Base-by-base conservation (phyloP, 2,329 filamentous ascomycete species). In the Exophiala spinifera region DNA sequence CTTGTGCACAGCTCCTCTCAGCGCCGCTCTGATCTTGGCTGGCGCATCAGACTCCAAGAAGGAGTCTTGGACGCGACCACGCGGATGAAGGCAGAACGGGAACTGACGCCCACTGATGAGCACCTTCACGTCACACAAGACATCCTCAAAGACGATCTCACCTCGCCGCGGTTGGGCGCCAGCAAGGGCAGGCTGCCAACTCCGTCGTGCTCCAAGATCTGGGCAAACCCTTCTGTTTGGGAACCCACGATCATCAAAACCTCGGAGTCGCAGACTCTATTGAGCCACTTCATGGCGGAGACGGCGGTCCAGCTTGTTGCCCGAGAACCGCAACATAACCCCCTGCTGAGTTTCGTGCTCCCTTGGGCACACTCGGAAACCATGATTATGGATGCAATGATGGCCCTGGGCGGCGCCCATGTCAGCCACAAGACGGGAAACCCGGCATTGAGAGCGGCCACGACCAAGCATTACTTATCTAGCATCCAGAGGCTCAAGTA, bases 381-480 rank as follows among this genome's bases (percentile, higher is more conserved):
- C 36, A 40, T 40, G 36, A 40, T 40, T 20, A 40, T 40, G 36
- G 36, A 40, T 40, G 36, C 36, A 4, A 40, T 40, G 19, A 40
- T 40, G 36, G 36, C 36, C n/a, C 11, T 40, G 36, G 36, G 36
- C 19, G 36, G 36, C 36, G 36, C 36, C 36, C 36, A 40, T 40
- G 36, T 40, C 36, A 40, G 36, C 36, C 19, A 40, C 36, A 40
- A 40, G 36, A 40, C 36, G n/a, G 36, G 36, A 40, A 40, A 40
- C 11, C 36, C 36, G 36, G 36, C 36, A 40, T 40, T 40, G 36
- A 40, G 36, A 40, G 36, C 19, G n/a, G 36, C 36, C 36, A 40
- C 36, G 36, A 40, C 36, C 19, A 3, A 40, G 36, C 36, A 40
- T 40, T 40, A 40, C 36, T 40, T 40, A 11, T 40, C 36, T 40